phyloP scores from a whole-genome alignment of 2,329 filamentous ascomycete species.

The Aspergillus tanneri region DNA sequence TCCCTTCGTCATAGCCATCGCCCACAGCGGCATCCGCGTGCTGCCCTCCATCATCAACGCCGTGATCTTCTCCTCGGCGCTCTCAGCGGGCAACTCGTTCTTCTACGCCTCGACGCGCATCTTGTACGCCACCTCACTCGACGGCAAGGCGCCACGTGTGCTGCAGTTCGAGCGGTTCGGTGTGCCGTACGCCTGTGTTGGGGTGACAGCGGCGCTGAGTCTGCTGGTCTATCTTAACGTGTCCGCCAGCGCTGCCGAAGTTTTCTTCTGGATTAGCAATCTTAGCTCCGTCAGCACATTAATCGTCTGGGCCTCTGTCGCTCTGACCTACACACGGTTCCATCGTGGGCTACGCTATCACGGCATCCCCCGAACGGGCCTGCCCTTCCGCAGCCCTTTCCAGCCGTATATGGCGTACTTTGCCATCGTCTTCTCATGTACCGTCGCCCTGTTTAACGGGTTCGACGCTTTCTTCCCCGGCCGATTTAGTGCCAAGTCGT shows the following conservation, averaged over 20 bases:
- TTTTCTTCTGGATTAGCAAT: slow-evolving; percentile 68
- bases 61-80: slow-evolving; percentile 40
- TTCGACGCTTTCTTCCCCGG: slow-evolving; percentile 50
- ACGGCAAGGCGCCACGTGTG: slow-evolving; percentile 40
- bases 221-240: slow-evolving; percentile 65
- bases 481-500: slow-evolving; percentile 56
- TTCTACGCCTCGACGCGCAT: slow-evolving; percentile 39
- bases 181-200: slow-evolving; percentile 58
- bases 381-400: slow-evolving; percentile 49
- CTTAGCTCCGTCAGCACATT: slow-evolving; percentile 46
- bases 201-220: slow-evolving; percentile 53
- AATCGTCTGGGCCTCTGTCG: slow-evolving; percentile 63
- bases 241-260: slow-evolving; percentile 53
- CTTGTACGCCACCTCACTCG: slow-evolving; percentile 40
- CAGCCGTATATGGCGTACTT: slow-evolving; percentile 61
- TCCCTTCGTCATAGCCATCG: slow-evolving; percentile 55
- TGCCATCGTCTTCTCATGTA: slow-evolving; percentile 56
- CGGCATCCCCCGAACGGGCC: slow-evolving; percentile 30
- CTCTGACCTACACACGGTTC: slow-evolving; percentile 55
- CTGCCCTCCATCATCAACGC: slow-evolving; percentile 43
- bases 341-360: slow-evolving; percentile 46
- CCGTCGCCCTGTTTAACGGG: too few species aligned
- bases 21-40: slow-evolving; percentile 44
- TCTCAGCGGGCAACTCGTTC: slow-evolving; percentile 45
- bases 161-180: slow-evolving; percentile 45